A percentile compares a stretch with the other conserved stretches of the same genome.
These are phyloP conservation scores for Polygonum aviculare DNA, from an alignment of 148 eudicot genomes.

Conservation along the genomic window DNA sequence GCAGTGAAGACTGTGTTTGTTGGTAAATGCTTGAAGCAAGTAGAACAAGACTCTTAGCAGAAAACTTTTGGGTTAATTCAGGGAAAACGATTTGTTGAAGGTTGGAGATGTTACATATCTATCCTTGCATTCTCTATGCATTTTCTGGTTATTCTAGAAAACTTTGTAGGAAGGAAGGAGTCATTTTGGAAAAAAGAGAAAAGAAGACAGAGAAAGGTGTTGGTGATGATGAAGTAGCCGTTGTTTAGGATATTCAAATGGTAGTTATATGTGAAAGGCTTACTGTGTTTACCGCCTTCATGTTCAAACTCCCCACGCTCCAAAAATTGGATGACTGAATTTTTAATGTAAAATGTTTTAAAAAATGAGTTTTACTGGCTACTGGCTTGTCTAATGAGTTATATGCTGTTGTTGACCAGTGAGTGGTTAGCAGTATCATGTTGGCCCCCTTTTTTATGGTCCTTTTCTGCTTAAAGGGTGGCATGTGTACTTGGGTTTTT, in stretches of 20 bases:
- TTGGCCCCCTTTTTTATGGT: neutral
- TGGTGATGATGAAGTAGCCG: conserved; percentile 30
- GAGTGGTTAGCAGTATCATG: neutral
- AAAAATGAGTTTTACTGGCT: neutral
- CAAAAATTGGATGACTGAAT: neutral
- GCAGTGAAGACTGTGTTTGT: conserved; percentile 15
- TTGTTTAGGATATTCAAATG: conserved; percentile 33
- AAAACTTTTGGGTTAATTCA: neutral
- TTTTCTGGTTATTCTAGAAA: conserved; percentile 11
- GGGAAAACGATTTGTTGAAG: neutral
- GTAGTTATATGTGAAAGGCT: conserved; percentile 23
- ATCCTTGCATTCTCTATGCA: neutral
- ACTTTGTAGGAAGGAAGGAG: conserved; percentile 3
- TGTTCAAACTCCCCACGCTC: neutral
- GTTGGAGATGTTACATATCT: conserved; percentile 4
- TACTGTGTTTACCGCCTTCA: conserved; percentile 3
- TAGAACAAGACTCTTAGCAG: neutral
- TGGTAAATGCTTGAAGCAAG: neutral
- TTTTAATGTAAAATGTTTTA: neutral
- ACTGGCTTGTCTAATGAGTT: neutral
- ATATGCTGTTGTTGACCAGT: too few relatives aligned
- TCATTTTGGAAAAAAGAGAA: conserved; percentile 3
- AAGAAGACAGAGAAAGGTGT: conserved; percentile 25
- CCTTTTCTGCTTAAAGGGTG: neutral
- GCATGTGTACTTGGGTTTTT: neutral